Evolutionary conservation across 106 monocot genomes (phyloP).

Genomic region (Dendrobium catenatum): DNA sequence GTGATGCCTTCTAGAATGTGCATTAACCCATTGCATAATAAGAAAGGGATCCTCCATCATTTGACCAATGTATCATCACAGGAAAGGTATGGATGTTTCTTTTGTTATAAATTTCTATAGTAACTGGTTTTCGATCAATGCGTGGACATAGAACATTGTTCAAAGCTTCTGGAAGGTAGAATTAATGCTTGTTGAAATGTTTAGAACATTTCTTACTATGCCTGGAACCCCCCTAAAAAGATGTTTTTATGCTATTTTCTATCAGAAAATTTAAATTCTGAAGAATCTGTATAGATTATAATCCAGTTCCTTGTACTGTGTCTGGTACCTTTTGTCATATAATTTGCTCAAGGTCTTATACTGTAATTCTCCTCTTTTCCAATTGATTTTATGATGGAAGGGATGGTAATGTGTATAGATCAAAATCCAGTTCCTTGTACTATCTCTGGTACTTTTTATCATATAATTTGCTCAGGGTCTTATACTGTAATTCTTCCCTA

Average conservation of each 20-base stretch:
- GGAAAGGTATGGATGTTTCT: constrained; percentile 41
- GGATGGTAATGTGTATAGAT: background rate
- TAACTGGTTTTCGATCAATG: background rate
- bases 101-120: background rate
- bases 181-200: background rate
- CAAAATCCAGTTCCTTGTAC: background rate
- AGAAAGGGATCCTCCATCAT: constrained; percentile 62
- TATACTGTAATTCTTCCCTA: background rate
- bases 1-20: constrained; percentile 99
- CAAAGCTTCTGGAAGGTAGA: background rate
- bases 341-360: background rate
- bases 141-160: background rate
- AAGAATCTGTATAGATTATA: background rate
- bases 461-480: background rate
- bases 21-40: constrained; percentile 83
- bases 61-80: constrained; percentile 34
- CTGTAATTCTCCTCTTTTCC: background rate
- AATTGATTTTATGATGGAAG: background rate
- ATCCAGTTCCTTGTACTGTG: background rate
- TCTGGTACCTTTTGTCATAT: background rate
- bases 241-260: background rate
- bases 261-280: background rate
- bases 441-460: background rate
- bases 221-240: background rate
- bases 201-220: background rate